Evolutionary conservation across 768 basidiomycete species (phyloP), one percentile per base, ranked within the genome.

Genomic region (Pisolithus marmoratus): DNA sequence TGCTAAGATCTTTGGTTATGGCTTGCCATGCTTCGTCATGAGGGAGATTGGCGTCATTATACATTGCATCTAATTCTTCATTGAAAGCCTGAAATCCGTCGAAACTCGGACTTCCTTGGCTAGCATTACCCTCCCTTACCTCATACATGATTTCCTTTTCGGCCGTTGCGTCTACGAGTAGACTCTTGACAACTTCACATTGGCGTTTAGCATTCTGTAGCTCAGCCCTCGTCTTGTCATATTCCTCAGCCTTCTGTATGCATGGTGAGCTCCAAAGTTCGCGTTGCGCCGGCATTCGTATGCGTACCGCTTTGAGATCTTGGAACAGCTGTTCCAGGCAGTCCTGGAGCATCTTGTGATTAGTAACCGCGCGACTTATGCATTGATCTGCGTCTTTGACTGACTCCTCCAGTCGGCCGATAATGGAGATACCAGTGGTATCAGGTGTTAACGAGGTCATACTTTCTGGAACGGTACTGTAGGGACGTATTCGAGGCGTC

Each of bases 81-180:
- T 96, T 95, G 72, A 96, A 94, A 3, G 90, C 88, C 92, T 94
- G 55, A 38, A 47, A 41, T 47, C 29, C n/a, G 50, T 50, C 46
- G 27, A 59, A 36, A 26, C 11, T 44, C 38, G 27, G 36, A 1
- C 34, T 42, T 17, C 38, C 40, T 1, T 15, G 57, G 50, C 20
- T 23, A 26, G 24, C 24, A n/a, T 31, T 29, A 23, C n/a, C 19
- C 7, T 22, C 22, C 63, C 78, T 60, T 38, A 93, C 92, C 76
- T 93, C 88, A 57, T 94, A 94, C 80, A 95, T 87, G 65, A 92
- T 88, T 61, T 94, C 90, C 68, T 94, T 89, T 72, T 96, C 94
- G 2, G 83, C 78, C 8, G 85, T 87, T 29, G 83, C 80, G 60
- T 94, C 88, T 17, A 78, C 76, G 14, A 92, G 74, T 26, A 94